Percentiles rank a stretch among this genome's conserved stretches.
phyloP scores from a whole-genome alignment of 1,284 basidiomycete genomes.

The Sporisorium scitamineum region DNA sequence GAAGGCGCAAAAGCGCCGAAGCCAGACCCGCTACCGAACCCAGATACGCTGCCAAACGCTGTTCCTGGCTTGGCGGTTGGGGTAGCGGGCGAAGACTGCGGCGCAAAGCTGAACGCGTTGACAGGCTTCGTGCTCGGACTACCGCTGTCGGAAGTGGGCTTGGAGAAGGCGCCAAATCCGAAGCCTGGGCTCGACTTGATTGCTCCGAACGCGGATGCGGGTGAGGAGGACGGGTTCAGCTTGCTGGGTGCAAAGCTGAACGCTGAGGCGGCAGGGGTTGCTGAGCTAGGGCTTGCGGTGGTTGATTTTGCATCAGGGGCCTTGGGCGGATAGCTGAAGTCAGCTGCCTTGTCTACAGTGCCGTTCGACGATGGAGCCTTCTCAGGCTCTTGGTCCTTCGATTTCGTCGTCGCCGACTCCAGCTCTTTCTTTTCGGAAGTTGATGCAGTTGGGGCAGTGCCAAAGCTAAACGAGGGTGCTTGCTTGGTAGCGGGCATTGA shows the following conservation, averaged over 20 bases:
- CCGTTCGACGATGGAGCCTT: constrained; percentile 5
- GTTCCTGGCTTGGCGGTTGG: neutral
- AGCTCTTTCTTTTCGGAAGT: constrained; percentile 8
- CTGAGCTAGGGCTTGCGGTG: neutral
- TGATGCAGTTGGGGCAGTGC: neutral
- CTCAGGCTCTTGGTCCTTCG: constrained; percentile 1
- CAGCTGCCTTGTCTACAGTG: constrained; percentile 6
- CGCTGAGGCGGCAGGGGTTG: constrained; percentile 12
- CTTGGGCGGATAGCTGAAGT: constrained; percentile 30
- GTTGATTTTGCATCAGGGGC: neutral
- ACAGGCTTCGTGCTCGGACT: constrained; percentile 8
- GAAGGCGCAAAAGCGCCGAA: constrained; percentile 8
- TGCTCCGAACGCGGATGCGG: constrained; percentile 34
- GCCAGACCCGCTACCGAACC: constrained; percentile 1
- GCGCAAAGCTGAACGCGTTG: constrained; percentile 35
- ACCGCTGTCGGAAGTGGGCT: constrained; percentile 4
- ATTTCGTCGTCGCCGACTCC: constrained; percentile 1
- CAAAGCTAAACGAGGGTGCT: constrained; percentile 12
- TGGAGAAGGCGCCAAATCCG: constrained; percentile 39
- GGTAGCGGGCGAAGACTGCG: constrained; percentile 6
- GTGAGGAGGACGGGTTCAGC: constrained; percentile 14
- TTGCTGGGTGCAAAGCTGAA: constrained; percentile 43
- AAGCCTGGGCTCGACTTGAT: constrained; percentile 33
- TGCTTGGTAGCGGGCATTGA: constrained; percentile 9
- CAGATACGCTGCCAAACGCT: constrained; percentile 18